Percentiles rank a stretch among this genome's conserved stretches.
phyloP scores from a whole-genome alignment of 208 protist genomes.

The Porcisia hertigi region DNA sequence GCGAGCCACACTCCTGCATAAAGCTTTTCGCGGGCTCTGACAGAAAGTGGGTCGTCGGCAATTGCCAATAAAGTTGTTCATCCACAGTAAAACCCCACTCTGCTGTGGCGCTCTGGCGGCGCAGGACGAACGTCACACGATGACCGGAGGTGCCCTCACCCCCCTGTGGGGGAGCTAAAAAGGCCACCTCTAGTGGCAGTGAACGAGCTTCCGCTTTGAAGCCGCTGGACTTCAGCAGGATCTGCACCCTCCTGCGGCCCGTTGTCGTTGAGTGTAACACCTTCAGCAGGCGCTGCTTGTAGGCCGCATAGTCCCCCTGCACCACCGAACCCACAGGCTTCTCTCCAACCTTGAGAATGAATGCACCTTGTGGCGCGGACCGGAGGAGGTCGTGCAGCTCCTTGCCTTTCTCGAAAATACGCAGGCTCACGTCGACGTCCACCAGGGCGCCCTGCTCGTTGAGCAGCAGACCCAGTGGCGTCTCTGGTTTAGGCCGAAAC shows the following conservation, averaged over 20 bases:
- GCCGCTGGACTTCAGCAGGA: constrained; percentile 33
- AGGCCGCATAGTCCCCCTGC: constrained; percentile 12
- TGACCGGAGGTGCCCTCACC: constrained; percentile 58
- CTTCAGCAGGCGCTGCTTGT: constrained; percentile 23
- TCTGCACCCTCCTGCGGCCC: constrained; percentile 35
- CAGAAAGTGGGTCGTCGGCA: constrained; percentile 10
- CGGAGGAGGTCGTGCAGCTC: constrained; percentile 56
- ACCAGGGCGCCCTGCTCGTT: constrained; percentile 64
- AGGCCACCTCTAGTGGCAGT: constrained; percentile 40
- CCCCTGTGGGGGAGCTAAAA: constrained; percentile 46
- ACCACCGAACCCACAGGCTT: constrained; percentile 15
- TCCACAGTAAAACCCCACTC: constrained; percentile 38
- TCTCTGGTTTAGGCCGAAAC: constrained; percentile 34
- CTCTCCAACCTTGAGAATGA: constrained; percentile 49
- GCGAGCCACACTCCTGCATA: constrained; percentile 34
- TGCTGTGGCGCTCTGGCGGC: constrained; percentile 33
- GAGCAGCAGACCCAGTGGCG: constrained; percentile 72
- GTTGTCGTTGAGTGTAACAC: constrained; percentile 17
- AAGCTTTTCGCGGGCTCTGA: constrained; percentile 31
- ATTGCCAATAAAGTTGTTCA: constrained; percentile 31
- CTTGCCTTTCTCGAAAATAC: constrained; percentile 39
- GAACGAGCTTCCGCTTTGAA: constrained; percentile 38
- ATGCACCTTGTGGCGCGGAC: constrained; percentile 37
- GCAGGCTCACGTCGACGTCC: constrained; percentile 64
- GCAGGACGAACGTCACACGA: constrained; percentile 48